Evolutionary conservation across 2,329 filamentous ascomycete genomes (phyloP), one percentile per base, ranked within the genome.

Genomic region (Beauveria brongniartii): DNA sequence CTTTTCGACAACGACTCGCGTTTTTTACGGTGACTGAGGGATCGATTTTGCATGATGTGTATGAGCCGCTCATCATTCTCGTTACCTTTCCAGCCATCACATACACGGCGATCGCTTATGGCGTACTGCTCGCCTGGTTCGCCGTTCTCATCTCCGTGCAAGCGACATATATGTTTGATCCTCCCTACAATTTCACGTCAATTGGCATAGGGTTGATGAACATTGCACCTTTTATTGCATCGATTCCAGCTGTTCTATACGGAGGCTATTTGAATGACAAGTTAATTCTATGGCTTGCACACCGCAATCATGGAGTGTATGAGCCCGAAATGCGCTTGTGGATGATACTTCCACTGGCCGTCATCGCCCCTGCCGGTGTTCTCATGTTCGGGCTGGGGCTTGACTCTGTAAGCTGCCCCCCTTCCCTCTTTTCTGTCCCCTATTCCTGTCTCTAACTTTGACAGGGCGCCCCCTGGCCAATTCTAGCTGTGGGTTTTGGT

Each of bases 261-360:
- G 74, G 73, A 2, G 73, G 74, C 0, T 68, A 72, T 2, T 48
- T 77, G 2, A 73, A 73, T 1, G 76, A 78, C 61, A 67, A 67
- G 63, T 71, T 69, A 0, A 74, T 77, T 40, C 40, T 75, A 8
- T 69, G 68, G 55, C 68, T 75, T 14, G 67, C 76, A 0, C 68
- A 67, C 20, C 67, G 71, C 1, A 76, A 77, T 7, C 68, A 69
- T 1, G 75, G 75, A 7, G 69, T 74, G 14, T 77, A 74, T 54
- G 75, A 78, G 63, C 74, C 76, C 0, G 76, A 78, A 56, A 78
- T 77, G 71, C 70, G 76, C 1, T 63, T 78, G 6, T 77, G 67
- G 47, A 63, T 64, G 14, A 61, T 67, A 0, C 55, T 69, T 6
- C 62, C 68, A 3, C 68, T 70, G 1, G 69, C 70, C 0, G 20